These are phyloP conservation scores for Paratinospora sagittata DNA, from an alignment of 164 flowering plant species.

Conservation along the genomic window DNA sequence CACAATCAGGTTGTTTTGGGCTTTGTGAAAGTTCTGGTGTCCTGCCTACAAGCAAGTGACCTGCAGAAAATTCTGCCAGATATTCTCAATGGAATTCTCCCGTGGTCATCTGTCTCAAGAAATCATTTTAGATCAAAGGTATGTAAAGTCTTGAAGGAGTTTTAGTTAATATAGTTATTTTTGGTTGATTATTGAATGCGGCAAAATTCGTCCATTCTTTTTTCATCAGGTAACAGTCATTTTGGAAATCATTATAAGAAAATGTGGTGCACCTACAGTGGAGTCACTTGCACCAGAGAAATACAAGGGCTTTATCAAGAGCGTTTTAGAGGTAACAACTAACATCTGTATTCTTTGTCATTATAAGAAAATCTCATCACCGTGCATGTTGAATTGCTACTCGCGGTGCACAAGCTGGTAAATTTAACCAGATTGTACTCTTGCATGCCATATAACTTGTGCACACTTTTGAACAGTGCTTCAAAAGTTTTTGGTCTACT, in stretches of 20 bases:
- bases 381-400: neutral
- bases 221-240: slow-evolving; percentile 63
- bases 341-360: too few relatives aligned
- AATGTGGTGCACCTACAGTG: slow-evolving; percentile 67
- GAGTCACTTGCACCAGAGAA: slow-evolving; percentile 48
- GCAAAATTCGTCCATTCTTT: neutral
- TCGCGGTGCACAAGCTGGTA: too few relatives aligned
- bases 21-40: slow-evolving; percentile 79
- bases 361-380: too few relatives aligned
- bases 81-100: slow-evolving; percentile 51
- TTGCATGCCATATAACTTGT: too few relatives aligned
- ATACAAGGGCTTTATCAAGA: slow-evolving; percentile 47
- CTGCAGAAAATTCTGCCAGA: slow-evolving; percentile 54
- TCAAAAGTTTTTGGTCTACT: too few relatives aligned
- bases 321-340: slow-evolving; percentile 57
- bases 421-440: too few relatives aligned
- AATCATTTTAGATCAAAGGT: slow-evolving; percentile 83
- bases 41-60: slow-evolving; percentile 53
- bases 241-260: slow-evolving; percentile 73
- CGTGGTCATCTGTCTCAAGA: slow-evolving; percentile 86
- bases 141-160: slow-evolving; percentile 9
- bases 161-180: neutral
- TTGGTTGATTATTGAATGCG: neutral
- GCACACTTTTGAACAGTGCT: too few relatives aligned
- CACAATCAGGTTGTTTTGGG: slow-evolving; percentile 74